A percentile compares a stretch with the other conserved stretches of the same genome.
Evolutionary conservation across 2,329 filamentous ascomycete species (phyloP).

Genomic region (Microdochium nivale): DNA sequence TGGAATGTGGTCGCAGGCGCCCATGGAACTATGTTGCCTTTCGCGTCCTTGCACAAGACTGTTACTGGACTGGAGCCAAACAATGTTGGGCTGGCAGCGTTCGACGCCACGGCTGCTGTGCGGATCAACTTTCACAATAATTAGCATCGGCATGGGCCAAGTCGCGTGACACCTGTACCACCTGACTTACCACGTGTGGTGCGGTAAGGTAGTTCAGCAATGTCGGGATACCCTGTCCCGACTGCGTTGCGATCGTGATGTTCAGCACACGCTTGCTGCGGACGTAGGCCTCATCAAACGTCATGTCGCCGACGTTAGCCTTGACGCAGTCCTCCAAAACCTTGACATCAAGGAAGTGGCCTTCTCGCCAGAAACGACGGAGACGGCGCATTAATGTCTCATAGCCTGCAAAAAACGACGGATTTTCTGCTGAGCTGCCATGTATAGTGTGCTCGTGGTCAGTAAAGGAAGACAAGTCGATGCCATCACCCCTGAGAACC

Average conservation of each 20-base stretch:
- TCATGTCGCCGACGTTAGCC: slow-evolving; percentile 79
- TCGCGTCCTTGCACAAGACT: slow-evolving; percentile 70
- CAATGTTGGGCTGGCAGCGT: slow-evolving; percentile 55
- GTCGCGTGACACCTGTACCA: too few species aligned
- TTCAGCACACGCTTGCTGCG: slow-evolving; percentile 82
- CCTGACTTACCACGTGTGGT: slow-evolving; percentile 70
- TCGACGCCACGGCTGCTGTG: slow-evolving; percentile 71
- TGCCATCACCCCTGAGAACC: slow-evolving; percentile 69
- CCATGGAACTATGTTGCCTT: slow-evolving; percentile 68
- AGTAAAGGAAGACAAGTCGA: slow-evolving; percentile 75
- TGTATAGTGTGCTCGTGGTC: slow-evolving; percentile 23
- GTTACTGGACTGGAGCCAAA: slow-evolving; percentile 55
- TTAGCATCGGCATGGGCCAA: not conserved
- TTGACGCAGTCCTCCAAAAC: slow-evolving; percentile 78
- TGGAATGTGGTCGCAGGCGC: slow-evolving; percentile 56
- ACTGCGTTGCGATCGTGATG: slow-evolving; percentile 76
- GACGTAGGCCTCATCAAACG: slow-evolving; percentile 86
- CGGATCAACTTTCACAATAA: slow-evolving; percentile 54
- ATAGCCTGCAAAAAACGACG: slow-evolving; percentile 33
- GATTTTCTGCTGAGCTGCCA: slow-evolving; percentile 18
- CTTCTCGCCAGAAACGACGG: slow-evolving; percentile 61
- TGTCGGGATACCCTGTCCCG: slow-evolving; percentile 68
- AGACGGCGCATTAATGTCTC: slow-evolving; percentile 58
- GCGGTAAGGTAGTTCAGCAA: slow-evolving; percentile 88
- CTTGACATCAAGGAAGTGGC: slow-evolving; percentile 75